Evolutionary conservation across 2,329 filamentous ascomycete species (phyloP), one percentile per base, ranked within the genome.

Genomic region (Pestalotiopsis sp.): DNA sequence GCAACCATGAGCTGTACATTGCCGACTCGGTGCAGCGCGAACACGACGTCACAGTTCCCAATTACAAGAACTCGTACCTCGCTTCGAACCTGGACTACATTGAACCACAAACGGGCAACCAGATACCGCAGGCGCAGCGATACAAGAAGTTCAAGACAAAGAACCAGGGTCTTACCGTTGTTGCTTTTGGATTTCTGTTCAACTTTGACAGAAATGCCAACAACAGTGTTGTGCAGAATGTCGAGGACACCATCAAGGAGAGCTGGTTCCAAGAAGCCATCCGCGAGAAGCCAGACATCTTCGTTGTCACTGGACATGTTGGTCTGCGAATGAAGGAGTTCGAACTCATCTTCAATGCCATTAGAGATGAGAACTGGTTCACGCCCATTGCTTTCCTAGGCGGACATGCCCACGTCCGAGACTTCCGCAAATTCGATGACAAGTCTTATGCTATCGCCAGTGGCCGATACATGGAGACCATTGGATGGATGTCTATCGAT

Each of bases 1-100:
- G 96, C 64, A 99, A 99, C 76, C 96, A 99, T 82, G 96, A 99
- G 82, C 87, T 99, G 13, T 99, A 99, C 84, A 89, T 94, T 74
- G 83, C 87, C 67, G 91, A 91, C 70, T 93, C 94, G 0, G 92
- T 94, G 23, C 88, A 92, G 65, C 87, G 90, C 69, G 96, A 98
- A 78, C 93, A 92, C 77, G 85, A 90, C 67, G 88, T 88, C 66
- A 97, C 94, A 0, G 92, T 97, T 1, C 93, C 93, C 2, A 92
- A 94, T 76, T 98, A 94, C 81, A 88, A 88, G 67, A 88, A 90
- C 49, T 91, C 87, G 69, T 98, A 98, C 74, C 83, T 98, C 23
- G 93, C 95, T 12, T 98, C 95, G 1, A 99, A 99, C 74, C 86
- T 99, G 39, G 95, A 99, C 76, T 97, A 97, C 69, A 86, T 92